Evolutionary conservation across 2,329 filamentous ascomycete species (phyloP).

Genomic region (Sporothrix brunneoviolacea): DNA sequence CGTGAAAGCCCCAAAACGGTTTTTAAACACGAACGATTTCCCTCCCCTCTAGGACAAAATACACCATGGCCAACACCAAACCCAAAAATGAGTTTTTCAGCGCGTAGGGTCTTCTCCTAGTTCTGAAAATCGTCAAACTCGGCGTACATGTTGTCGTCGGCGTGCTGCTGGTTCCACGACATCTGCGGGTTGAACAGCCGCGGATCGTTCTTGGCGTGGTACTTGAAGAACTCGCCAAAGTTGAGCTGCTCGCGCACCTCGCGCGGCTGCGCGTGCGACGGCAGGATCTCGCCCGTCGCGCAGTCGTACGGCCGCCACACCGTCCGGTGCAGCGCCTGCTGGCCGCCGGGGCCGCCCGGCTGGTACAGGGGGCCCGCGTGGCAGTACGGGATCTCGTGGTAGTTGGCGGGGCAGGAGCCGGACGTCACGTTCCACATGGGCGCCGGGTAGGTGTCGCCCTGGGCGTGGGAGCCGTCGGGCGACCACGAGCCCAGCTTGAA

Average conservation of each 20-base stretch:
- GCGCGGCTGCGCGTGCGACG: constrained; percentile 5
- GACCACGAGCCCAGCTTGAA: constrained; percentile 7
- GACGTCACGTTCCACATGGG: constrained; percentile 13
- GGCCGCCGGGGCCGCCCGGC: not conserved
- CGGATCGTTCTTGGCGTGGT: constrained; percentile 4
- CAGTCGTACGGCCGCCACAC: constrained; percentile 15
- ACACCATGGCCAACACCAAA: too few species aligned
- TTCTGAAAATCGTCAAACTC: not conserved
- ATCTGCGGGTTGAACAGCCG: constrained; percentile 12
- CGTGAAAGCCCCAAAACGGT: too few species aligned
- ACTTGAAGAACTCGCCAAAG: constrained; percentile 15
- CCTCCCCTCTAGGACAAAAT: too few species aligned
- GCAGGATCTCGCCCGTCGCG: constrained; percentile 3
- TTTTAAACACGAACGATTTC: too few species aligned
- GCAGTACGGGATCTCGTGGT: constrained; percentile 16
- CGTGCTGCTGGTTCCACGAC: too few species aligned
- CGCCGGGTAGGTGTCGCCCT: not conserved
- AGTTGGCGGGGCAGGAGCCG: constrained; percentile 15
- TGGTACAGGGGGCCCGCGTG: not conserved
- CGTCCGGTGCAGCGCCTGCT: constrained; percentile 12
- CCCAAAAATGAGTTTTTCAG: too few species aligned
- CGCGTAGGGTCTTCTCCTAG: too few species aligned
- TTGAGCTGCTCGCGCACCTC: constrained; percentile 13
- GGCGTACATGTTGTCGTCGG: not conserved
- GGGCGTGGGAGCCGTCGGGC: not conserved